Conservation (phyloP, 495 filamentous ascomycete genomes). For the Apiosordaria backusii region DNA sequence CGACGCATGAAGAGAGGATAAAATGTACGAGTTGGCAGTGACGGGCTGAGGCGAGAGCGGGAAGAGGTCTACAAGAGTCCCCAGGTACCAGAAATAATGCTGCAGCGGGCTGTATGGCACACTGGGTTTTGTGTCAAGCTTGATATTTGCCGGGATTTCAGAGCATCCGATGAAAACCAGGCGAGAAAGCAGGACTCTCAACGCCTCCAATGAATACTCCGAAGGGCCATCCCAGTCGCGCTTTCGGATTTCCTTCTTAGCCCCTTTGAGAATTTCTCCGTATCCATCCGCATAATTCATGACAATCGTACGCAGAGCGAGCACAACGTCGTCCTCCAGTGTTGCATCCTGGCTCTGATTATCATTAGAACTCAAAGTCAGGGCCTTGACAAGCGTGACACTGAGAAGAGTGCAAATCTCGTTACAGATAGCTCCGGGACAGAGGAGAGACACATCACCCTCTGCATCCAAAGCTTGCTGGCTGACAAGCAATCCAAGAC, state of each 20-base stretch:
- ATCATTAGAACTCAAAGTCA: slow-evolving; percentile 33
- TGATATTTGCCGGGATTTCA: slow-evolving; percentile 22
- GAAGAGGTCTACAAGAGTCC: slow-evolving; percentile 27
- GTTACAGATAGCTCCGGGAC: slow-evolving; percentile 31
- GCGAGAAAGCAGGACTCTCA: slow-evolving; percentile 29
- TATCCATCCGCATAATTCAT: slow-evolving; percentile 37
- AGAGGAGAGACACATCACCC: slow-evolving; percentile 26
- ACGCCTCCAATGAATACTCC: slow-evolving; percentile 23
- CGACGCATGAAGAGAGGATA: slow-evolving; percentile 28
- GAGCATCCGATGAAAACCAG: slow-evolving; percentile 37
- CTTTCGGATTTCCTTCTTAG: slow-evolving; percentile 27
- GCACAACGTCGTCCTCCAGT: slow-evolving; percentile 39
- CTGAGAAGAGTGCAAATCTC: slow-evolving; percentile 34
- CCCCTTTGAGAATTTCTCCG: slow-evolving; percentile 19
- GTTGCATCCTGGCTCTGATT: slow-evolving; percentile 22
- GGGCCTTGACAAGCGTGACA: slow-evolving; percentile 17
- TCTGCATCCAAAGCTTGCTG: slow-evolving; percentile 28
- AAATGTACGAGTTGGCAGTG: slow-evolving; percentile 22
- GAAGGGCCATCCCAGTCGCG: slow-evolving; percentile 31
- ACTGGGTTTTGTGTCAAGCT: slow-evolving; percentile 2
- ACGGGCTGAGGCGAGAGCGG: slow-evolving; percentile 20
- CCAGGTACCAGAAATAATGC: slow-evolving; percentile 25
- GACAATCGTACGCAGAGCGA: slow-evolving; percentile 38
- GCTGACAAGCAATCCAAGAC: slow-evolving; percentile 36
- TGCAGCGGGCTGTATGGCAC: slow-evolving; percentile 24